A percentile compares a stretch with the other conserved stretches of the same genome.
Evolutionary conservation across 345 rosid species (phyloP).

Genomic region (Eucalyptus decipiens): DNA sequence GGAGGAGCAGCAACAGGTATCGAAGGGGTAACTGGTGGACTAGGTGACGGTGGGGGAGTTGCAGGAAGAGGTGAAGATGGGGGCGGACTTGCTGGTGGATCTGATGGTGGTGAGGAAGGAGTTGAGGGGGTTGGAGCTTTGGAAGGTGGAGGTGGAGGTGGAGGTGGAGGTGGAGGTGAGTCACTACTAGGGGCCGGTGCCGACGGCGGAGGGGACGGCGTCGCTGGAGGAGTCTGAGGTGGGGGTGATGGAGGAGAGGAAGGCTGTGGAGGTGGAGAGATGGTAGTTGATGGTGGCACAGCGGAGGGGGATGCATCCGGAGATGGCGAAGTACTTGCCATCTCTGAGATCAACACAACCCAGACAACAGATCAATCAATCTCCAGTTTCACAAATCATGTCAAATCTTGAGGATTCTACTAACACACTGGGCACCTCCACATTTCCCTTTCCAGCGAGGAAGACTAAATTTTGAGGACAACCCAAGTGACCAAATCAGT

Average conservation of each 20-base stretch:
- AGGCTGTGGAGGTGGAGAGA: conserved; percentile 8
- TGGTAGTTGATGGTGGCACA: conserved; percentile 22
- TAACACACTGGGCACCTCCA: not conserved
- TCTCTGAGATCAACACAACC: conserved; percentile 1
- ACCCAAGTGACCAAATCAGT: not conserved
- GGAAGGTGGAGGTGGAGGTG: not conserved
- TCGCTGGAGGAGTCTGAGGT: conserved; percentile 3
- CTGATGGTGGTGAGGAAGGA: not conserved
- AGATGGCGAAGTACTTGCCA: conserved; percentile 54
- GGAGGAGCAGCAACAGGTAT: not conserved
- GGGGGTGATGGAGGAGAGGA: conserved; percentile 17
- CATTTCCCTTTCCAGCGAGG: not conserved
- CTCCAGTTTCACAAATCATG: not conserved
- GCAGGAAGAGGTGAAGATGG: not conserved
- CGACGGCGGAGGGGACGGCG: not conserved
- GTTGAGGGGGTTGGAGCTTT: not conserved
- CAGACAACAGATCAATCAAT: not conserved
- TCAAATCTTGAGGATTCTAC: not conserved
- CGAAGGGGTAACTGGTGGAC: conserved; percentile 6
- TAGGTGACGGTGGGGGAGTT: not conserved
- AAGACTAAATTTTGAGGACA: not conserved
- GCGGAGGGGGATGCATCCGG: conserved; percentile 39
- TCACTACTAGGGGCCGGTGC: not conserved
- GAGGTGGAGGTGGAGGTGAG: not conserved
- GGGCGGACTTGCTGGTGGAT: not conserved